A percentile compares a stretch with the other conserved stretches of the same genome.
Conservation (phyloP, 2,329 filamentous ascomycete genomes). For the Fulvia fulva region DNA sequence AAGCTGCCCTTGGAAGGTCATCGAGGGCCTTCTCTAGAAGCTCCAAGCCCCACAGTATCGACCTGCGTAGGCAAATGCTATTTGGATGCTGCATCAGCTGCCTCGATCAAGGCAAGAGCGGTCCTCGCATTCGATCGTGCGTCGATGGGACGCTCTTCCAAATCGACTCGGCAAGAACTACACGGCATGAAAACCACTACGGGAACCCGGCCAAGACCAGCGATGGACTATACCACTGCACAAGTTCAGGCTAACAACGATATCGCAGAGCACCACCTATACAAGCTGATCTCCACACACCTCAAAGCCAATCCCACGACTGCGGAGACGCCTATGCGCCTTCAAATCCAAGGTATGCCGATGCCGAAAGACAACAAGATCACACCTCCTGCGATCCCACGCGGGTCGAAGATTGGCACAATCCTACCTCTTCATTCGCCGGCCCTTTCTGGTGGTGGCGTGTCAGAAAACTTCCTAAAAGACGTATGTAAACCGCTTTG, state of each 20-base stretch:
- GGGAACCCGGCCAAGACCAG: no score
- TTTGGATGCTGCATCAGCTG: no score
- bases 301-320: slow-evolving; percentile 74
- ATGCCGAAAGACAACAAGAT: slow-evolving; percentile 53
- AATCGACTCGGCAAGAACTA: no score
- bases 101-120: neutral
- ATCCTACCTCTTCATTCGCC: slow-evolving; percentile 84
- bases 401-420: slow-evolving; percentile 85
- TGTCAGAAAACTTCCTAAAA: slow-evolving; percentile 90
- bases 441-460: slow-evolving; percentile 85
- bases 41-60: no score
- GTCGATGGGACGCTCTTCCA: no score
- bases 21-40: no score
- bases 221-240: neutral
- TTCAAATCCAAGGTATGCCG: slow-evolving; percentile 70
- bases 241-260: slow-evolving; percentile 5
- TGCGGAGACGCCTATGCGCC: slow-evolving; percentile 63
- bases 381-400: slow-evolving; percentile 61
- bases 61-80: no score
- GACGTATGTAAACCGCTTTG: slow-evolving; percentile 45
- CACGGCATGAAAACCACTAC: neutral
- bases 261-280: slow-evolving; percentile 78
- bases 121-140: neutral
- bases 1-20: no score
- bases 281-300: slow-evolving; percentile 72